Conservation (phyloP, 2,329 filamentous ascomycete species). For the Pseudocercospora cruenta region DNA sequence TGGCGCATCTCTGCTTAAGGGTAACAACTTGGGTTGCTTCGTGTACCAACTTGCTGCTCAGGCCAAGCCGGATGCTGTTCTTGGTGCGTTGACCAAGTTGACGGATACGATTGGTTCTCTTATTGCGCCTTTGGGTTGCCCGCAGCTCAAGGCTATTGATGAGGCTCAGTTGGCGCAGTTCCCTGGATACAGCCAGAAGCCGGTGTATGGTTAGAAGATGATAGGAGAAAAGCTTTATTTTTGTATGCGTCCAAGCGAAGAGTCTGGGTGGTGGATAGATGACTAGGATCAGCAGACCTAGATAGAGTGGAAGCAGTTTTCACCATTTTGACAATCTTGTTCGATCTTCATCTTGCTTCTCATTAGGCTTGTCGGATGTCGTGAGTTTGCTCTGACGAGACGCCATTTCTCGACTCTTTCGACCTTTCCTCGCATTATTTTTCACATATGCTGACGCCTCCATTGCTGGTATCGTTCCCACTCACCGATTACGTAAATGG, state of each 20-base stretch:
- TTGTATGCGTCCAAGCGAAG: conserved; percentile 8
- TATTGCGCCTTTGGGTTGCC: conserved; percentile 31
- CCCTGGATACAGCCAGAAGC: conserved; percentile 33
- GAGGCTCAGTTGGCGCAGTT: conserved; percentile 33
- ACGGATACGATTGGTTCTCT: conserved; percentile 20
- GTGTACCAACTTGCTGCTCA: conserved; percentile 40
- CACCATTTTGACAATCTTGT: no score
- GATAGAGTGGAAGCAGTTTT: no score
- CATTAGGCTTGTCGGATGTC: no score
- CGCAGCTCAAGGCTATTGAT: conserved; percentile 34
- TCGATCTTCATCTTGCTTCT: no score
- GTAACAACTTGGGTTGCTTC: conserved; percentile 46
- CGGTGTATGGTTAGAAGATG: conserved; percentile 20
- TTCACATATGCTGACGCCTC: no score
- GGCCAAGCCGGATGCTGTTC: conserved; percentile 37
- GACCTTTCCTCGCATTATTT: no score
- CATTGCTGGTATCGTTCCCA: no score
- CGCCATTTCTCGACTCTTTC: no score
- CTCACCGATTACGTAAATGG: no score
- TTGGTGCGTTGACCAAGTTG: conserved; percentile 20
- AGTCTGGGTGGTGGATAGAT: no score
- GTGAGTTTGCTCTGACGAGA: no score
- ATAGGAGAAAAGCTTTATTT: neutral
- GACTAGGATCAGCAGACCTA: no score
- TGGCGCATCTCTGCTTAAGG: conserved; percentile 28